Evolutionary conservation across 441 rosid species (phyloP).

Genomic region (Melastoma candidum): DNA sequence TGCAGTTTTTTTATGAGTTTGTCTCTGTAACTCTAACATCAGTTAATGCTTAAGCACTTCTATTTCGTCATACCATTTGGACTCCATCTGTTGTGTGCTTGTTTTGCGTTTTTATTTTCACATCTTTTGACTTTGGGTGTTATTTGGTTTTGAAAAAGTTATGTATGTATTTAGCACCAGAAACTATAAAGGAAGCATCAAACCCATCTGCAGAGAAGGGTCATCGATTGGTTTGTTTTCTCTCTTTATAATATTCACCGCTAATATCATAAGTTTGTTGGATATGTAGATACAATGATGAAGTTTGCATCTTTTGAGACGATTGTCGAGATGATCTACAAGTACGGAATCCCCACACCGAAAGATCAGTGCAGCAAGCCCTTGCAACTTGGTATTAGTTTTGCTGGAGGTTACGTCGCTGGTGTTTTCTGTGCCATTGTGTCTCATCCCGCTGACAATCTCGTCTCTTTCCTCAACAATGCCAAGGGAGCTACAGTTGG

Average conservation of each 20-base stretch:
- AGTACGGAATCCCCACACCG: slow-evolving; percentile 75
- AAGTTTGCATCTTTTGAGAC: slow-evolving; percentile 98
- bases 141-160: too few relatives aligned
- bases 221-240: background rate
- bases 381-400: slow-evolving; percentile 88
- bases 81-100: too few relatives aligned
- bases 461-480: slow-evolving; percentile 93
- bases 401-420: slow-evolving; percentile 93
- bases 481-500: slow-evolving; percentile 81
- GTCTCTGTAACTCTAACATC: too few relatives aligned
- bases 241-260: background rate
- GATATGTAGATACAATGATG: slow-evolving; percentile 89
- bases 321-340: slow-evolving; percentile 91
- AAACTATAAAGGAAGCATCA: too few relatives aligned
- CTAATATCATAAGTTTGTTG: background rate
- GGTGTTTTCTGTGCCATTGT: slow-evolving; percentile 81
- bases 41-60: too few relatives aligned
- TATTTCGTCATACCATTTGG: too few relatives aligned
- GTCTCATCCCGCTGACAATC: slow-evolving; percentile 95
- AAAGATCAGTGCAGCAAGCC: slow-evolving; percentile 84
- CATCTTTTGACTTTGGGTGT: too few relatives aligned
- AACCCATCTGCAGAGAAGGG: too few relatives aligned
- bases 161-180: too few relatives aligned
- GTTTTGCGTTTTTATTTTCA: too few relatives aligned
- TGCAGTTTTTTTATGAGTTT: too few relatives aligned